These are phyloP conservation scores for Globisporangium acanthophoron DNA, from an alignment of 352 stramenopile genomes.

Conservation along the genomic window DNA sequence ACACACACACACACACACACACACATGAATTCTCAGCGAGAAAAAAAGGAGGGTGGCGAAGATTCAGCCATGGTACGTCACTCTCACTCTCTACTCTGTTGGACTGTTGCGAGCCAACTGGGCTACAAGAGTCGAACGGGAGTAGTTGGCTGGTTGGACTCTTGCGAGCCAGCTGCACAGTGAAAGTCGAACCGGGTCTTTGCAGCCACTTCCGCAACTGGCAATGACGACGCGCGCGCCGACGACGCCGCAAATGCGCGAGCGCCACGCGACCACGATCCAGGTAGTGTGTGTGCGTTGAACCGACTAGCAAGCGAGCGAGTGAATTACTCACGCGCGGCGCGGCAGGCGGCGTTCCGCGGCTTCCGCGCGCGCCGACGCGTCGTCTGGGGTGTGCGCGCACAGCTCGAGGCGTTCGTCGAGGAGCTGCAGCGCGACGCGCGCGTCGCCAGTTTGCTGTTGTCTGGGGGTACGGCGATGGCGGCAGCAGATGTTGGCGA, in stretches of 20 bases:
- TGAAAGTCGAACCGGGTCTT: not conserved
- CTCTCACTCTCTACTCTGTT: not conserved
- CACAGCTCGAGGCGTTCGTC: conserved; percentile 37
- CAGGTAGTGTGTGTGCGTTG: conserved; percentile 12
- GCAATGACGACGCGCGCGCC: not conserved
- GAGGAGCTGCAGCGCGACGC: conserved; percentile 30
- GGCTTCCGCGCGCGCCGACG: conserved; percentile 43
- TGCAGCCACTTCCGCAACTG: not conserved
- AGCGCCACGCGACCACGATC: conserved; percentile 20
- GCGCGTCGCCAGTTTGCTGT: conserved; percentile 23
- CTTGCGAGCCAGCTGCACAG: not conserved
- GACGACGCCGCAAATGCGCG: conserved; percentile 6
- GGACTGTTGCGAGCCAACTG: too few relatives aligned
- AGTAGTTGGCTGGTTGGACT: not conserved
- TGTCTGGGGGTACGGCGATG: conserved; percentile 12
- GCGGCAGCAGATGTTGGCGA: not conserved
- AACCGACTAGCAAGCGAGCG: not conserved
- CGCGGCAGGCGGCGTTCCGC: conserved; percentile 34
- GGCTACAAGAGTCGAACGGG: too few relatives aligned
- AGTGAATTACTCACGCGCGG: not conserved
- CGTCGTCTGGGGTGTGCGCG: conserved; percentile 41
- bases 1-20: too few relatives aligned
- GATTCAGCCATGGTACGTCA: too few relatives aligned
- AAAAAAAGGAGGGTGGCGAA: too few relatives aligned
- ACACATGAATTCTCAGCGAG: too few relatives aligned